Conservation (phyloP, 768 basidiomycete genomes). For the Albatrellus ellisii region DNA sequence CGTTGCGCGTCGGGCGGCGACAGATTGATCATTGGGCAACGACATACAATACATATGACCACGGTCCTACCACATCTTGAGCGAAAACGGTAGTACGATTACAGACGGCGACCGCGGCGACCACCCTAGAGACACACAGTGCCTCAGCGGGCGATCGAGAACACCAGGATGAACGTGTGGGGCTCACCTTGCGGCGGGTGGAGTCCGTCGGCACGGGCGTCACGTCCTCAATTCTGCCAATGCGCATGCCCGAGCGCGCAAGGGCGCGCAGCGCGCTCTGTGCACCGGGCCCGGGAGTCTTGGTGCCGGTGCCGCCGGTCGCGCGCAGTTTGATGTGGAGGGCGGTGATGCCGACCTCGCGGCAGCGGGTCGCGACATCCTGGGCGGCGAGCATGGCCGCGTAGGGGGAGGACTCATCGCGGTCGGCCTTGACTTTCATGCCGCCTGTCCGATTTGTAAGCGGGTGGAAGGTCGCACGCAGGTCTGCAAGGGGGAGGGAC, state of each 20-base stretch:
- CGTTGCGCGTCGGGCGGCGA: conserved; percentile 86
- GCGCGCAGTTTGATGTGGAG: conserved; percentile 99
- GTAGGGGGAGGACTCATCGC: conserved; percentile 97
- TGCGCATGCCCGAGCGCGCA: conserved; percentile 96
- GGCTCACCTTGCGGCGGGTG: conserved; percentile 84
- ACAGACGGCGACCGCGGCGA: conserved; percentile 97
- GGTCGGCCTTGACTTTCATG: conserved; percentile 99
- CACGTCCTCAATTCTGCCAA: conserved; percentile 97
- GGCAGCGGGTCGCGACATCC: conserved; percentile 92
- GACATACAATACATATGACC: conserved; percentile 23
- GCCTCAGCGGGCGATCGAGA: conserved; percentile 1
- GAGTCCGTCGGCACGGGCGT: conserved; percentile 96
- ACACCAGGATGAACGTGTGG: neutral
- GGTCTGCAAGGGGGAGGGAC: neutral
- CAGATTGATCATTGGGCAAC: conserved; percentile 41
- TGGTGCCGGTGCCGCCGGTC: conserved; percentile 96
- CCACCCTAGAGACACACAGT: conserved; percentile 52
- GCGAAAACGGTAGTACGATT: conserved; percentile 18
- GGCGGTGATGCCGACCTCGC: conserved; percentile 96
- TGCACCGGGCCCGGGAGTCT: conserved; percentile 97
- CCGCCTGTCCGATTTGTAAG: conserved; percentile 42
- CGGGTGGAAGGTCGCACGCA: neutral
- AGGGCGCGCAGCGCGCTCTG: conserved; percentile 97
- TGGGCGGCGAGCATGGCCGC: conserved; percentile 98
- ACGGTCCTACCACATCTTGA: conserved; percentile 18